These are phyloP conservation scores for Eutrema heterophyllum DNA, from an alignment of 345 rosid genomes.

Conservation along the genomic window DNA sequence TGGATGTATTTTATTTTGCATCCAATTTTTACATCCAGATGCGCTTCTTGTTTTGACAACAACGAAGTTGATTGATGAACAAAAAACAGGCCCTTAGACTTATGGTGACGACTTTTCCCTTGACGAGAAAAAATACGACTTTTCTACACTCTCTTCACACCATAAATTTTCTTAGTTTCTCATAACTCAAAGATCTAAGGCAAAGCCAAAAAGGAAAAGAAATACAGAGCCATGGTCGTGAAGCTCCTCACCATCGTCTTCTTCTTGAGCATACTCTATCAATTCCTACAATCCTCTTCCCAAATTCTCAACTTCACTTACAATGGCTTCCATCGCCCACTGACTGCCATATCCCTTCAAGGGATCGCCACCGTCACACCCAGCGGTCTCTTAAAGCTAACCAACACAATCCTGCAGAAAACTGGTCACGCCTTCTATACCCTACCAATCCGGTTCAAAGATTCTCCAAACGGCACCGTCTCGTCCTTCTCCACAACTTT, in stretches of 20 bases:
- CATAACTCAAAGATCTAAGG: background rate
- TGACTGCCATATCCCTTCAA: conserved; percentile 33
- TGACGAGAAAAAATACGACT: no score
- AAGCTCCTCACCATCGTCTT: background rate
- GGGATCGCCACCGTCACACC: conserved; percentile 43
- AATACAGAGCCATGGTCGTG: background rate
- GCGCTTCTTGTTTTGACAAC: no score
- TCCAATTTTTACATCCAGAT: no score
- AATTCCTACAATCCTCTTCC: background rate
- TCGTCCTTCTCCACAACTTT: conserved; percentile 55
- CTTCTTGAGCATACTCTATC: background rate
- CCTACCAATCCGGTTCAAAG: conserved; percentile 53
- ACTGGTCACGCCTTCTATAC: conserved; percentile 64
- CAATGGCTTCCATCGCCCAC: conserved; percentile 11
- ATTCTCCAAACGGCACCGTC: conserved; percentile 27
- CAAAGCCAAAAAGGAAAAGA: background rate
- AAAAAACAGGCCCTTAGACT: no score
- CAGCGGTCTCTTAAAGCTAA: conserved; percentile 49
- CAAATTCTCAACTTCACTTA: conserved; percentile 12
- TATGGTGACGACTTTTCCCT: background rate
- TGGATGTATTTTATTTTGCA: no score
- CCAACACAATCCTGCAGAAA: conserved; percentile 31
- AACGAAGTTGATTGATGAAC: no score
- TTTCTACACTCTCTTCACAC: no score
- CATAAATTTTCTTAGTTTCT: no score